Conservation (phyloP, 2,329 filamentous ascomycete genomes). For the Pseudonectria foliicola region DNA sequence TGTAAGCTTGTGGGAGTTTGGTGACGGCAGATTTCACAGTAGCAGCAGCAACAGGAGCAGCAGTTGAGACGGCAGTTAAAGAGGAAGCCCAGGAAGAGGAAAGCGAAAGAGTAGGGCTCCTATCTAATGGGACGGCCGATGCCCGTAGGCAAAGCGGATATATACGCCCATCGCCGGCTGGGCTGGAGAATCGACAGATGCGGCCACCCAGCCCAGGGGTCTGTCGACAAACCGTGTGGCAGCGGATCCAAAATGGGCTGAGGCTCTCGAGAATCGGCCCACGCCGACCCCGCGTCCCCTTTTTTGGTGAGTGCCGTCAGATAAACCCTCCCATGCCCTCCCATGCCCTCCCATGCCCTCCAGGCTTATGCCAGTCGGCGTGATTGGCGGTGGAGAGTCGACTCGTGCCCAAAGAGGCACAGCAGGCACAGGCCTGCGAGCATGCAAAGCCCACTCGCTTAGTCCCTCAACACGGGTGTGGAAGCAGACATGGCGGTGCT, state of each 20-base stretch:
- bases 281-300: conserved; percentile 27
- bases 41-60: too few relatives aligned
- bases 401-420: too few relatives aligned
- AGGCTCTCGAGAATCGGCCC: conserved; percentile 29
- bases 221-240: conserved; percentile 27
- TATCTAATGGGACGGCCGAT: conserved; percentile 6
- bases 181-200: conserved; percentile 22
- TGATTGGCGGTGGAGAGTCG: too few relatives aligned
- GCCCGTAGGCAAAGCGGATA: conserved; percentile 21
- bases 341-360: conserved; percentile 1
- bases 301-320: conserved; percentile 17
- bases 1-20: too few relatives aligned
- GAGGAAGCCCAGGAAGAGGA: not conserved
- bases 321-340: conserved; percentile 17
- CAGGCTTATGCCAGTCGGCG: too few relatives aligned
- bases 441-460: too few relatives aligned
- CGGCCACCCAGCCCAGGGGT: conserved; percentile 22
- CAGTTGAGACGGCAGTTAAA: too few relatives aligned
- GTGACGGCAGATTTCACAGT: too few relatives aligned
- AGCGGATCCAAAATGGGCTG: conserved; percentile 29
- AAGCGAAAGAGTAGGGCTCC: conserved; percentile 9
- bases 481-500: too few relatives aligned
- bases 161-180: conserved; percentile 13
- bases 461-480: too few relatives aligned
- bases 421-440: too few relatives aligned